Percentiles rank a stretch among this genome's conserved stretches.
Evolutionary conservation across 2,329 filamentous ascomycete genomes (phyloP).

Genomic region (Hortaea werneckii): DNA sequence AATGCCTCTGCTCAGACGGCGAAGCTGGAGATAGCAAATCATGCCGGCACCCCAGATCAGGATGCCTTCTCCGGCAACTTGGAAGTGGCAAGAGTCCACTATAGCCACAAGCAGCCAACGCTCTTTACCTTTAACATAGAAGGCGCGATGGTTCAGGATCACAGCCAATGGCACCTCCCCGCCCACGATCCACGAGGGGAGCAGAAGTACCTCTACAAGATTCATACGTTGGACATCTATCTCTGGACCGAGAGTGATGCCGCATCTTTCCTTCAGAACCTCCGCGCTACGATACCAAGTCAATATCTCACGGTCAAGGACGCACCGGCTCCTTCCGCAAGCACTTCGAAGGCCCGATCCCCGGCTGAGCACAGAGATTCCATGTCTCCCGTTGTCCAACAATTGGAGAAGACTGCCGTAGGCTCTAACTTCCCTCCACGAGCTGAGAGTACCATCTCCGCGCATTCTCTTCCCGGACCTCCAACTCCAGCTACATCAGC

Average conservation of each 20-base stretch:
- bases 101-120: slow-evolving; percentile 65
- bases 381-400: slow-evolving; percentile 62
- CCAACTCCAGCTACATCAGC: slow-evolving; percentile 18
- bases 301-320: slow-evolving; percentile 53
- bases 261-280: slow-evolving; percentile 56
- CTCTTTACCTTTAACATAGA: slow-evolving; percentile 59
- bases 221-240: slow-evolving; percentile 68
- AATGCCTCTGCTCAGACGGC: slow-evolving; percentile 57
- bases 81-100: slow-evolving; percentile 52
- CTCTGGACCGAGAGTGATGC: slow-evolving; percentile 70
- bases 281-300: slow-evolving; percentile 54
- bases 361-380: slow-evolving; percentile 37
- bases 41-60: slow-evolving; percentile 63
- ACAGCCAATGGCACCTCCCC: slow-evolving; percentile 61
- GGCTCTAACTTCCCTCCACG: slow-evolving; percentile 44
- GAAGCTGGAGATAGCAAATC: slow-evolving; percentile 66
- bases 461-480: slow-evolving; percentile 19
- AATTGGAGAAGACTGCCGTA: slow-evolving; percentile 62
- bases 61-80: slow-evolving; percentile 68
- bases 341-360: slow-evolving; percentile 28
- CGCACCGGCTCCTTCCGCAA: slow-evolving; percentile 42
- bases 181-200: slow-evolving; percentile 63
- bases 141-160: slow-evolving; percentile 32
- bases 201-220: slow-evolving; percentile 67
- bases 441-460: slow-evolving; percentile 28